phyloP scores from a whole-genome alignment of 306 rosid genomes.

The Castanea sativa region DNA sequence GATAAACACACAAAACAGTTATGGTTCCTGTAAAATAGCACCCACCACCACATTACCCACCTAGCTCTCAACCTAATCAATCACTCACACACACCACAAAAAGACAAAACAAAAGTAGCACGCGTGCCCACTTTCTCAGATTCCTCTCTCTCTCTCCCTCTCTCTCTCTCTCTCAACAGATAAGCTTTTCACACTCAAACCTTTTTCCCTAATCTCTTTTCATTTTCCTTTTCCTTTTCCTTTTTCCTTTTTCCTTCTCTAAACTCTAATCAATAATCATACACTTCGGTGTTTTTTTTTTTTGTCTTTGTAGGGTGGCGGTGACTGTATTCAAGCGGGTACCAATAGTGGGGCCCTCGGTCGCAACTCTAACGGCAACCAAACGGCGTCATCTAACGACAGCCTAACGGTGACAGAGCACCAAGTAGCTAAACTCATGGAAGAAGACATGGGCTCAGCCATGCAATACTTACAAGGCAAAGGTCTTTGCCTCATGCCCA shows the following conservation, averaged over 20 bases:
- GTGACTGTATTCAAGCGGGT: conserved; percentile 61
- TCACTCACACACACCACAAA: conserved; percentile 29
- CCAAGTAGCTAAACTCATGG: conserved; percentile 93
- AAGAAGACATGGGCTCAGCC: conserved; percentile 98
- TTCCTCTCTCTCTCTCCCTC: conserved; percentile 37
- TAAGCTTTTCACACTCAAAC: background rate
- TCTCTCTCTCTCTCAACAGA: conserved; percentile 17
- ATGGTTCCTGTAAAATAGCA: too few species aligned
- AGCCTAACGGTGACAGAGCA: conserved; percentile 80
- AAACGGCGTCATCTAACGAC: conserved; percentile 58
- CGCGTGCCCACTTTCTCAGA: conserved; percentile 81
- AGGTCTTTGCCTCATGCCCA: conserved; percentile 98
- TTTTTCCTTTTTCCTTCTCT: background rate
- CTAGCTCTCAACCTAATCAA: conserved; percentile 8
- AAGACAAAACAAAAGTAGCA: conserved; percentile 77
- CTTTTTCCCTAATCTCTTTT: conserved; percentile 5
- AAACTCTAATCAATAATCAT: background rate
- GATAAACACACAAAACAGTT: conserved; percentile 8
- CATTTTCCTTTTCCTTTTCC: background rate
- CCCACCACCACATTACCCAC: too few species aligned
- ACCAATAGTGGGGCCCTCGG: conserved; percentile 30
- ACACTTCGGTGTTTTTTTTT: conserved; percentile 2
- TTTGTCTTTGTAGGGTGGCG: conserved; percentile 59
- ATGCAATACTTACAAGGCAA: conserved; percentile 97
- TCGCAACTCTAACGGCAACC: conserved; percentile 31